These are phyloP conservation scores for Pyricularia sp. DNA, from an alignment of 2,329 filamentous ascomycete species.

Conservation along the genomic window DNA sequence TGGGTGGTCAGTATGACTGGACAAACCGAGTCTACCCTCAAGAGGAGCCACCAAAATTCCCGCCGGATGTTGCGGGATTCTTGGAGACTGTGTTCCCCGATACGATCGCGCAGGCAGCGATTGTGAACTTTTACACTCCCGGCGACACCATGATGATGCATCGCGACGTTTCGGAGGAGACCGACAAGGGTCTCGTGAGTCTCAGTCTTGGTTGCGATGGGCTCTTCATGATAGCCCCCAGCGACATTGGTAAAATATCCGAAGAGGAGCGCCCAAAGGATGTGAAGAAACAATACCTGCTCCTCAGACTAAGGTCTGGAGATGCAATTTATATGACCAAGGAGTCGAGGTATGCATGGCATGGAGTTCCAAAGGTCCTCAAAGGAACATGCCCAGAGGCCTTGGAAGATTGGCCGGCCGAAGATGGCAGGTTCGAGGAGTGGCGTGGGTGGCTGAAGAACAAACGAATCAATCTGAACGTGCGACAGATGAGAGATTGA, in stretches of 20 bases:
- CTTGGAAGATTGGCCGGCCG: conserved; percentile 64
- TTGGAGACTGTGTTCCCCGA: conserved; percentile 64
- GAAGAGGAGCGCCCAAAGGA: conserved; percentile 16
- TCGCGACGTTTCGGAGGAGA: conserved; percentile 84
- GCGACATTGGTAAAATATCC: conserved; percentile 24
- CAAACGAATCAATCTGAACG: conserved; percentile 87
- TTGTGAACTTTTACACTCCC: conserved; percentile 86
- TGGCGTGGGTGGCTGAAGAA: conserved; percentile 84
- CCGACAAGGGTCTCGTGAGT: conserved; percentile 69
- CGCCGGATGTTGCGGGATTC: conserved; percentile 59
- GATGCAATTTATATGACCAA: conserved; percentile 88
- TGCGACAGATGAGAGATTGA: conserved; percentile 71
- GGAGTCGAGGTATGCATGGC: conserved; percentile 81
- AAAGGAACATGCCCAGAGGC: conserved; percentile 68
- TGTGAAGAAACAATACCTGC: conserved; percentile 37
- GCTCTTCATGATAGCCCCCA: conserved; percentile 74
- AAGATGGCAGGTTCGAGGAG: conserved; percentile 43
- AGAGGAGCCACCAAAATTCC: conserved; percentile 61
- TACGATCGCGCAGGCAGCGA: conserved; percentile 78
- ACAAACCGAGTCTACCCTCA: conserved; percentile 73
- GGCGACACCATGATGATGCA: conserved; percentile 89
- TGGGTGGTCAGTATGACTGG: conserved; percentile 97
- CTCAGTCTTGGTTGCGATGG: conserved; percentile 85
- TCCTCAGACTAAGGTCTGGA: conserved; percentile 67
- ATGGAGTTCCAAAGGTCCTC: conserved; percentile 84